These are phyloP conservation scores for Elsinoe ampelina DNA, from an alignment of 2,329 filamentous ascomycete species.

Conservation along the genomic window DNA sequence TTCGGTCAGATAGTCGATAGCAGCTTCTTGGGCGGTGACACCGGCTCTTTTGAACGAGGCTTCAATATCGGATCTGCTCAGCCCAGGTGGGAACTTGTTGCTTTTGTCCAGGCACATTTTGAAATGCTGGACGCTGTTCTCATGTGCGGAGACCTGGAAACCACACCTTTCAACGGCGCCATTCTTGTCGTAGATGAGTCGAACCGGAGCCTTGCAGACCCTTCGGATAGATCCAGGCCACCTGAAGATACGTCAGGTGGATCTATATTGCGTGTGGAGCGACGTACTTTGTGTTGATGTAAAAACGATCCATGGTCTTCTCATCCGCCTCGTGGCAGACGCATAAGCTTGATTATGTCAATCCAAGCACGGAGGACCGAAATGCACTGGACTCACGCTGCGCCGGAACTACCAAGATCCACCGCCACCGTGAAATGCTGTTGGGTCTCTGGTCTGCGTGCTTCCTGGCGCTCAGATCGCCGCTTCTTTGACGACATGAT, in stretches of 20 bases:
- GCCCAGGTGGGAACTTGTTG: slow-evolving; percentile 72
- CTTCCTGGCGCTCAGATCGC: neutral
- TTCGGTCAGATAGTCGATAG: slow-evolving; percentile 69
- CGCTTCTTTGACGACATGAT: neutral
- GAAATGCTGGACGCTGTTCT: slow-evolving; percentile 67
- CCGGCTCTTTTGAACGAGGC: slow-evolving; percentile 62
- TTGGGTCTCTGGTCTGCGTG: neutral
- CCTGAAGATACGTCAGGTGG: slow-evolving; percentile 18
- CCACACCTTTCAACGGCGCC: slow-evolving; percentile 55
- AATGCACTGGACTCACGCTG: neutral
- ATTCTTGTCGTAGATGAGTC: slow-evolving; percentile 48
- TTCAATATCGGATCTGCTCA: slow-evolving; percentile 60
- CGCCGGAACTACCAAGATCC: neutral
- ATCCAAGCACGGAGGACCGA: too few species aligned
- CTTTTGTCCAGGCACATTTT: slow-evolving; percentile 75
- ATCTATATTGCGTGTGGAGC: neutral
- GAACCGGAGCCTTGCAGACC: slow-evolving; percentile 82
- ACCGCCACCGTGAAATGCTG: neutral
- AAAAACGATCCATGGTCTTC: slow-evolving; percentile 75
- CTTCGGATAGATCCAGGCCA: slow-evolving; percentile 74
- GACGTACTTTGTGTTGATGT: slow-evolving; percentile 37
- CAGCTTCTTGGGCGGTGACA: slow-evolving; percentile 70
- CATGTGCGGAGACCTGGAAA: slow-evolving; percentile 72
- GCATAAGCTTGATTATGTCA: neutral
- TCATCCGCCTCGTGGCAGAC: slow-evolving; percentile 31